Evolutionary conservation across 2,329 filamentous ascomycete genomes (phyloP).

Genomic region (Diaporthe aspalathi): DNA sequence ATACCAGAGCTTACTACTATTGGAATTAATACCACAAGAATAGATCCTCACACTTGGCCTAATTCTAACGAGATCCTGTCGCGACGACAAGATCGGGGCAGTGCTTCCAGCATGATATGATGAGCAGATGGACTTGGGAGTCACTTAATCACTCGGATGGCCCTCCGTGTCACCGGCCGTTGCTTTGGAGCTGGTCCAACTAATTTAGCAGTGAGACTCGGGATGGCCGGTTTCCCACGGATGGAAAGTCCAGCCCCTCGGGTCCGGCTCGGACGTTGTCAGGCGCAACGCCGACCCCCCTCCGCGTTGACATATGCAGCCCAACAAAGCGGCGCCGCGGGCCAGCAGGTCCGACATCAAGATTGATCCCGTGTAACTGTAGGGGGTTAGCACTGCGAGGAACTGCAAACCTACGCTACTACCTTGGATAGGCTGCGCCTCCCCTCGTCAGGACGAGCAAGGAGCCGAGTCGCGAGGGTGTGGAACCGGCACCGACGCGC

Average conservation of each 20-base stretch:
- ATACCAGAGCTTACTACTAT: not conserved
- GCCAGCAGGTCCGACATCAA: not conserved
- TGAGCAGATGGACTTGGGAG: too few relatives aligned
- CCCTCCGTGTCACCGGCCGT: not conserved
- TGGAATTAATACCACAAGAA: constrained; percentile 4
- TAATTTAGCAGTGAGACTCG: not conserved
- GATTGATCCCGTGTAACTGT: not conserved
- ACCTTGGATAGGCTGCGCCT: not conserved
- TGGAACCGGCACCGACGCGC: not conserved
- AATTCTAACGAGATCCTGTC: not conserved
- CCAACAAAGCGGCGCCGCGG: not conserved
- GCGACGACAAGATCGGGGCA: not conserved
- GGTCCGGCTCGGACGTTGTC: not conserved
- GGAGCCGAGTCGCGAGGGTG: constrained; percentile 23
- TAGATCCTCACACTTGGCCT: too few relatives aligned
- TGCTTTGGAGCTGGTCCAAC: not conserved
- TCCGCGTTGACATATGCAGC: not conserved
- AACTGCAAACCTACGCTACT: not conserved
- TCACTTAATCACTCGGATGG: not conserved
- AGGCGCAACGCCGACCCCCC: too few relatives aligned
- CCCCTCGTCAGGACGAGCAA: constrained; percentile 1
- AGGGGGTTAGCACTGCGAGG: not conserved
- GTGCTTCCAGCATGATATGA: not conserved
- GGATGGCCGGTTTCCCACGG: not conserved
- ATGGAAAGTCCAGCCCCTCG: constrained; percentile 13